These are phyloP conservation scores for Chytriomyces hyalinus DNA, from an alignment of 192 early-diverging fungal genomes.

Conservation along the genomic window DNA sequence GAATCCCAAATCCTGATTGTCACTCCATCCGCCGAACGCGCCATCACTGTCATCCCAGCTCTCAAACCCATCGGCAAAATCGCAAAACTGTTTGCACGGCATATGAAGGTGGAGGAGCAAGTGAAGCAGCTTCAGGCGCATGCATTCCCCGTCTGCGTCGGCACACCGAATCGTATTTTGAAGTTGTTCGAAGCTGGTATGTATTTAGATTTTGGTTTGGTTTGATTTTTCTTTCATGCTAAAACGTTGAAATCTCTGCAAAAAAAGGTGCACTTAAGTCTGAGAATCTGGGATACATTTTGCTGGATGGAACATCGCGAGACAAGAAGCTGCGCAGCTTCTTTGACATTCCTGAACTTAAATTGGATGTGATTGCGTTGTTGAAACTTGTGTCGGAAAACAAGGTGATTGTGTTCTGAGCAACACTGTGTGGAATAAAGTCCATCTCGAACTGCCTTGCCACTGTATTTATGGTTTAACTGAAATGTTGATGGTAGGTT, in stretches of 20 bases:
- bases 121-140: constrained; percentile 56
- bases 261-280: constrained; percentile 58
- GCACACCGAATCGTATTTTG: constrained; percentile 69
- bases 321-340: constrained; percentile 67
- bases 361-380: constrained; percentile 61
- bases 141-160: constrained; percentile 63
- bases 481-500: no score
- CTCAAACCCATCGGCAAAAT: constrained; percentile 62
- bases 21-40: constrained; percentile 65
- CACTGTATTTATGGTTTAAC: no score
- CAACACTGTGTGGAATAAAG: neutral
- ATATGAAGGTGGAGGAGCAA: constrained; percentile 78
- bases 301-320: constrained; percentile 60
- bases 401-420: constrained; percentile 28
- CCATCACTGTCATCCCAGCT: constrained; percentile 62
- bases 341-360: constrained; percentile 65
- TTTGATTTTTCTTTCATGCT: neutral
- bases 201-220: constrained; percentile 14
- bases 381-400: constrained; percentile 27
- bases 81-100: constrained; percentile 79
- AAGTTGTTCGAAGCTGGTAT: constrained; percentile 64
- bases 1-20: constrained; percentile 53
- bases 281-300: constrained; percentile 63
- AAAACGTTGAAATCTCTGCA: neutral
- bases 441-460: neutral